Evolutionary conservation across 495 filamentous ascomycete species (phyloP), one percentile per base, ranked within the genome.

Genomic region (Penicillium taxi): DNA sequence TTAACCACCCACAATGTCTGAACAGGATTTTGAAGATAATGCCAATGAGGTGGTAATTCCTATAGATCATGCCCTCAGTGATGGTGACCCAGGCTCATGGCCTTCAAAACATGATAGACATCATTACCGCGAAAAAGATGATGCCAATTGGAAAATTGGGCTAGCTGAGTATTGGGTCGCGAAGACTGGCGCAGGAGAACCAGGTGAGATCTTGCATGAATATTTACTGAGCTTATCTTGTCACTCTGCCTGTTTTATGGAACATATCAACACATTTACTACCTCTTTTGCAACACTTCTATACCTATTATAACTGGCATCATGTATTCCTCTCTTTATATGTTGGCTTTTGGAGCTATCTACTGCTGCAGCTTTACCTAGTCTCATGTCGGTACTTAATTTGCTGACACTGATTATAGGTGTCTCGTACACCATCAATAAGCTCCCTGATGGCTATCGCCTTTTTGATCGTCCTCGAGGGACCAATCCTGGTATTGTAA

Each of bases 381-480:
- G n/a, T n/a, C n/a, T n/a, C n/a, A 14, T 26, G 17, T 14, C n/a
- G 18, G 28, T 26, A 9, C 16, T 15, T 12, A 12, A 19, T 20
- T 17, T 4, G 23, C 35, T 53, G 16, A 49, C 28, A 34, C 16
- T 26, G 11, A 13, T 36, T 9, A 16, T n/a, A 73, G 69, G 66
- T 13, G 49, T 63, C n/a, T 53, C 29, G 0, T 77, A 78, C 48
- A 57, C 50, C 7, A 56, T 81, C 5, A 66, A 77, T 28, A 47
- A 48, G 11, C 49, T 81, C n/a, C 77, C 77, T 9, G 63, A 67
- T 4, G 74, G 74, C 11, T 80, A 78, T 50, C 52, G 47, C 4
- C 45, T 77, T 1, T 67, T 63, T 42, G 61, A 75, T 19, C 57
- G 61, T 29, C 53, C 66, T 5, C 64, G 74, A 7, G 35, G 27